A percentile compares a stretch with the other conserved stretches of the same genome.
phyloP scores from a whole-genome alignment of 2,329 filamentous ascomycete species.

The Chaetomium sp. region DNA sequence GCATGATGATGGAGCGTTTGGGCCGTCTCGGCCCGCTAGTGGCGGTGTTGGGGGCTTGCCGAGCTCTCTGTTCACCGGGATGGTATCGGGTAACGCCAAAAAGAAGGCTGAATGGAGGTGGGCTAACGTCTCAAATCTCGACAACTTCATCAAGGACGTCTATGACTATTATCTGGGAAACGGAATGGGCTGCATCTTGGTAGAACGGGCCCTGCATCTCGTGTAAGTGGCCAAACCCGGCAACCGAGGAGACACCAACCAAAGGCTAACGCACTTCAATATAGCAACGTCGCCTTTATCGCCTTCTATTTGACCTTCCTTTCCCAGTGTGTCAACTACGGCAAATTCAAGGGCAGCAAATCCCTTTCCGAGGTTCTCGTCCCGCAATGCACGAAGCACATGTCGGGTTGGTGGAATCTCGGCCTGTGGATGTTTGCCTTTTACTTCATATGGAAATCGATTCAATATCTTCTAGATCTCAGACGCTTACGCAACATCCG shows the following conservation, averaged over 20 bases:
- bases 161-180: slow-evolving; percentile 82
- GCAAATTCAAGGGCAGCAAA: slow-evolving; percentile 60
- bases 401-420: slow-evolving; percentile 70
- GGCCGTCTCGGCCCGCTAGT: slow-evolving; percentile 9
- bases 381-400: slow-evolving; percentile 66
- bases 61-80: slow-evolving; percentile 25
- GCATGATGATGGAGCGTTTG: slow-evolving; percentile 35
- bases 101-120: slow-evolving; percentile 87
- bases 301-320: slow-evolving; percentile 78
- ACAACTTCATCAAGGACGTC: slow-evolving; percentile 77
- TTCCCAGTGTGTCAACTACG: slow-evolving; percentile 79
- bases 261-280: not conserved
- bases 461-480: slow-evolving; percentile 67
- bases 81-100: slow-evolving; percentile 38
- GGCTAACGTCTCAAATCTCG: slow-evolving; percentile 84
- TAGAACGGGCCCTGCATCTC: slow-evolving; percentile 65
- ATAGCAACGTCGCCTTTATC: slow-evolving; percentile 72
- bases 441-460: slow-evolving; percentile 75
- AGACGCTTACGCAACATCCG: slow-evolving; percentile 69
- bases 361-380: slow-evolving; percentile 51
- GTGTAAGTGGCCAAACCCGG: slow-evolving; percentile 46
- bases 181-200: slow-evolving; percentile 77
- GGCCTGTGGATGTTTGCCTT: slow-evolving; percentile 79
- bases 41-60: slow-evolving; percentile 23
- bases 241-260: slow-evolving; percentile 6